These are phyloP conservation scores for Sphaerulina populicola DNA, from an alignment of 2,329 filamentous ascomycete genomes.

Conservation along the genomic window DNA sequence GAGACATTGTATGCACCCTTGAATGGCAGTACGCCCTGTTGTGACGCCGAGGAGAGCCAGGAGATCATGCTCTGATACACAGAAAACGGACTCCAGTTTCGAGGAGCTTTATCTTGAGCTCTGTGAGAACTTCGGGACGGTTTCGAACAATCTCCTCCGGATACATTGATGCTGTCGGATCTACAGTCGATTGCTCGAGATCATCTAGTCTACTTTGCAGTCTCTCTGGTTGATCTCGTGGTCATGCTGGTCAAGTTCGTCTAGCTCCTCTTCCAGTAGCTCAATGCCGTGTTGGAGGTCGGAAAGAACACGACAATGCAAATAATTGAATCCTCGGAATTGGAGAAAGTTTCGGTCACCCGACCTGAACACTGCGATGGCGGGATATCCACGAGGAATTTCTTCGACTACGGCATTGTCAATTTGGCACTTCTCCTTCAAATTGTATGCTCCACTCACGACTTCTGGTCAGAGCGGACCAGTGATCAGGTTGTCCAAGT, in stretches of 20 bases:
- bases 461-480: too few species aligned
- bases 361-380: conserved; percentile 35
- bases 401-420: conserved; percentile 29
- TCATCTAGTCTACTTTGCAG: conserved; percentile 8
- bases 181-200: conserved; percentile 3
- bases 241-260: conserved; percentile 25
- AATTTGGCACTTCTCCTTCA: too few species aligned
- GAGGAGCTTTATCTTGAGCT: conserved; percentile 12
- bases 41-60: too few species aligned
- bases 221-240: conserved; percentile 1
- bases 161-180: conserved; percentile 22
- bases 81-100: not conserved
- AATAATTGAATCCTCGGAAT: conserved; percentile 36
- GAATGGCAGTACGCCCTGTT: too few species aligned
- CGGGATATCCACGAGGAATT: conserved; percentile 35
- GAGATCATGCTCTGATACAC: too few species aligned
- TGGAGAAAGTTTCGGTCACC: conserved; percentile 36
- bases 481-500: too few species aligned
- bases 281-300: conserved; percentile 36
- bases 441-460: too few species aligned
- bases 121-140: not conserved
- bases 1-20: too few species aligned
- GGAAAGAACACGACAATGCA: conserved; percentile 35
- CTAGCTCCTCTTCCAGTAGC: conserved; percentile 33
- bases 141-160: not conserved